Evolutionary conservation across 2,329 filamentous ascomycete genomes (phyloP), one percentile per base, ranked within the genome.

Genomic region (Grosmannia clavigera): DNA sequence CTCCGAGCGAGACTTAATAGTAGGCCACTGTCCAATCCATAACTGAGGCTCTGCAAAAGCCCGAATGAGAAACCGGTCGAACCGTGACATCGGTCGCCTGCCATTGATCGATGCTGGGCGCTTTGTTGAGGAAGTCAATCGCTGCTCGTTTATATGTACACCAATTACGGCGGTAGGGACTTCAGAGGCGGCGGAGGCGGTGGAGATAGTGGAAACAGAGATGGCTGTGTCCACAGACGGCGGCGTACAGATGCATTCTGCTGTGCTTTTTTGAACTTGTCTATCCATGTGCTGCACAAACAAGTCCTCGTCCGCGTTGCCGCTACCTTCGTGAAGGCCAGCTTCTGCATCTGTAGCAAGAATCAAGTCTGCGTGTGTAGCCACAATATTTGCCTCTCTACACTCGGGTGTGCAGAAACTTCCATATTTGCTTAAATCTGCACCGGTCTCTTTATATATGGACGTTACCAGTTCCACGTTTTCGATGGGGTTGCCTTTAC

Each of bases 21-120:
- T 11, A 40, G n/a, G n/a, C 60, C 60, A 60, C 19, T 58, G 31
- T 19, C 46, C 35, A n/a, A 22, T 25, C 10, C n/a, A 27, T 38
- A 61, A 59, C 16, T 22, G 31, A 6, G 60, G 60, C 11, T 60
- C 35, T 19, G 48, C 43, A 33, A 58, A 51, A 6, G 58, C 60
- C 1, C 35, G 48, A 22, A 55, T 19, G 12, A 61, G 40, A 35
- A 61, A 61, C 1, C 29, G 51, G 31, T 61, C 58, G 19, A 60
- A 52, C 1, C 60, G 58, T 0, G 60, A 58, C 22, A 58, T 12
- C 7, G 22, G 11, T 2, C 25, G 48, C 5, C 14, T 25, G 7
- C 31, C 29, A n/a, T 38, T 52, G 22, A 61, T 57, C 3, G 60
- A 61, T 16, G 51, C 51, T 31, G 51, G 16, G 5, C 51, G 51